These are phyloP conservation scores for Protomyces arabidopsidicola DNA, from an alignment of 1,139 yeast genomes.

Conservation along the genomic window DNA sequence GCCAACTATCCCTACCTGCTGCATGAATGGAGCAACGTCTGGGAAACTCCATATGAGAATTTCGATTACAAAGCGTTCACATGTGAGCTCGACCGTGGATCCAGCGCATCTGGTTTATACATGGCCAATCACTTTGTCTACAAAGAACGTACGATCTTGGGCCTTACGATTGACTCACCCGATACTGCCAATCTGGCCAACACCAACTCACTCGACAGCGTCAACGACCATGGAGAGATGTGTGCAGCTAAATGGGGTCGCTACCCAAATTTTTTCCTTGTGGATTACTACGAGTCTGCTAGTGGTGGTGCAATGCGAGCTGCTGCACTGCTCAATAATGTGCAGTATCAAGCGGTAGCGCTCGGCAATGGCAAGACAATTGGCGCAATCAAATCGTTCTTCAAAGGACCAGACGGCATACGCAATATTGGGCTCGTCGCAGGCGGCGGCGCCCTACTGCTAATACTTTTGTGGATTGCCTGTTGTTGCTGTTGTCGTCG, in stretches of 20 bases:
- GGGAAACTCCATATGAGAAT: slow-evolving; percentile 24
- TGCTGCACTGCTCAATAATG: slow-evolving; percentile 13
- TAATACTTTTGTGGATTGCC: slow-evolving; percentile 8
- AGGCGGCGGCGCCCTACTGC: slow-evolving; percentile 4
- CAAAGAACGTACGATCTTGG: background rate
- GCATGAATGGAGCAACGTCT: slow-evolving; percentile 17
- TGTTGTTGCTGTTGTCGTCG: slow-evolving; percentile 12
- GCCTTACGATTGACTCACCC: slow-evolving; percentile 18
- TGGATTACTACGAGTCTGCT: slow-evolving; percentile 14
- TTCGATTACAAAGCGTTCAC: slow-evolving; percentile 9
- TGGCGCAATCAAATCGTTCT: slow-evolving; percentile 10
- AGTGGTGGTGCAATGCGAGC: slow-evolving; percentile 19
- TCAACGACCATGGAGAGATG: slow-evolving; percentile 5
- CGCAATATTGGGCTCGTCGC: slow-evolving; percentile 24
- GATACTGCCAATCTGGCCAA: slow-evolving; percentile 10
- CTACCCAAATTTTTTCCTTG: slow-evolving; percentile 20
- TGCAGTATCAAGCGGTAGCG: background rate
- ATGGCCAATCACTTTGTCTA: slow-evolving; percentile 25
- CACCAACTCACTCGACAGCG: slow-evolving; percentile 5
- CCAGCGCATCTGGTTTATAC: slow-evolving; percentile 6
- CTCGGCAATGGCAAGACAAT: slow-evolving; percentile 10
- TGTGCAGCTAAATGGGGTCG: slow-evolving; percentile 5
- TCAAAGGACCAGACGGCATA: slow-evolving; percentile 14
- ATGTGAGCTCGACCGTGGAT: slow-evolving; percentile 20
- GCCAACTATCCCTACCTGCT: slow-evolving; percentile 9